Evolutionary conservation across 768 basidiomycete species (phyloP).

Genomic region (Mycena epipterygia): DNA sequence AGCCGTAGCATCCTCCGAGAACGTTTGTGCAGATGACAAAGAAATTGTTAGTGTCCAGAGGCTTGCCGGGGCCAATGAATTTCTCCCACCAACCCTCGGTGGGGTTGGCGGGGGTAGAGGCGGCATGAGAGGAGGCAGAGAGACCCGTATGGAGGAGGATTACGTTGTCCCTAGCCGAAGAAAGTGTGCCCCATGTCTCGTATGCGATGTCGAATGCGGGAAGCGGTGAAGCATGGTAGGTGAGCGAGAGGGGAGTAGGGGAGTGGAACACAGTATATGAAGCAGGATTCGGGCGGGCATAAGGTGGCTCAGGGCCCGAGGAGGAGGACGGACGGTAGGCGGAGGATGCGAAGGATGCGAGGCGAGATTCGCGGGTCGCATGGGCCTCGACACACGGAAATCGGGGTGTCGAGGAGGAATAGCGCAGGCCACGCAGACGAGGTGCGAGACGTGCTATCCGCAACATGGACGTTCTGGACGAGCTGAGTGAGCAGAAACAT

Average conservation of each 20-base stretch:
- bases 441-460: constrained; percentile 15
- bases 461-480: not conserved
- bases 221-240: constrained; percentile 65
- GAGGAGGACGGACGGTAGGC: constrained; percentile 47
- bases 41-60: constrained; percentile 93
- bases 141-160: constrained; percentile 97
- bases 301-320: constrained; percentile 83
- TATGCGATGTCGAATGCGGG: constrained; percentile 91
- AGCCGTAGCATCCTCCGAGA: constrained; percentile 97
- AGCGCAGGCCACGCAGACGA: constrained; percentile 18
- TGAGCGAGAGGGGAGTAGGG: constrained; percentile 70
- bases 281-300: constrained; percentile 82
- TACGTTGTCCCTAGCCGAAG: constrained; percentile 82
- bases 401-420: constrained; percentile 39
- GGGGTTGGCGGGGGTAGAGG: constrained; percentile 81
- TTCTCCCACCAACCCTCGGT: constrained; percentile 98
- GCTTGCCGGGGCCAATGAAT: constrained; percentile 96
- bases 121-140: constrained; percentile 95
- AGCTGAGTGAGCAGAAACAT: not conserved
- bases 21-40: constrained; percentile 98
- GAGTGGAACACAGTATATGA: constrained; percentile 82
- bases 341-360: constrained; percentile 50
- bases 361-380: constrained; percentile 73
- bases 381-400: constrained; percentile 92
- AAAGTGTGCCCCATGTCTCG: constrained; percentile 97